Base-by-base conservation (phyloP, 352 stramenopile genomes). In the Phytopythium delawarense region DNA sequence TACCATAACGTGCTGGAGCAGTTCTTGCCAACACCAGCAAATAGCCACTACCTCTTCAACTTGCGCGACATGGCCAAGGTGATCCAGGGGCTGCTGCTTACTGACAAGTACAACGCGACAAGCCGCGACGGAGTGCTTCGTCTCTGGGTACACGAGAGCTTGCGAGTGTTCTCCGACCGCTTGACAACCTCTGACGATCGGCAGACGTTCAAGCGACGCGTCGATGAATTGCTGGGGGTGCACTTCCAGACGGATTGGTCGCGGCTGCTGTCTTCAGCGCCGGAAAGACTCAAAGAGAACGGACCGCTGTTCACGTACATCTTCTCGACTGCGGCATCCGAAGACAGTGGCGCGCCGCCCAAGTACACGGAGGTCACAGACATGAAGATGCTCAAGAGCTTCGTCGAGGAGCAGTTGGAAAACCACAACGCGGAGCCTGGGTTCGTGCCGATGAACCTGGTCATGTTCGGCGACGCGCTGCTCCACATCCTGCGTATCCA, bases 401-500 rank as follows among this genome's bases (percentile, higher is more conserved):
- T 96, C 53, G 75, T 97, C 0, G 89, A 97, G 63, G 90, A 98
- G 57, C 88, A 94, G 51, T 73, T 97, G 15, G 89, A 97, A 56
- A 94, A 96, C 55, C 92, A 98, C 71, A 96, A 96, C 56, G 84
- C 92, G 6, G 88, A 96, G 50, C 84, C 87, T 18, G 90, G 89
- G 0, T 91, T 92, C 37, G 66, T 96, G 2, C 85, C 87, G 1
- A 96, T 97, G 88, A 93, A 96, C 46, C 72, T 97, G 16, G 89
- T 97, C 20, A 88, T 97, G 72, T 97, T 96, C 63, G 84, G 92
- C 20, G 92, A 98, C 54, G 93, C 91, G 18, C 61, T 98, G 12
- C 75, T 92, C 59, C 91, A 98, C 61, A 89, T 98, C 39, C 61
- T 95, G 20, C 89, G 93, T 11, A 98, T 98, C 52, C 88, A 97